Evolutionary conservation across 2,329 filamentous ascomycete species (phyloP).

Genomic region (Fusarium albidum): DNA sequence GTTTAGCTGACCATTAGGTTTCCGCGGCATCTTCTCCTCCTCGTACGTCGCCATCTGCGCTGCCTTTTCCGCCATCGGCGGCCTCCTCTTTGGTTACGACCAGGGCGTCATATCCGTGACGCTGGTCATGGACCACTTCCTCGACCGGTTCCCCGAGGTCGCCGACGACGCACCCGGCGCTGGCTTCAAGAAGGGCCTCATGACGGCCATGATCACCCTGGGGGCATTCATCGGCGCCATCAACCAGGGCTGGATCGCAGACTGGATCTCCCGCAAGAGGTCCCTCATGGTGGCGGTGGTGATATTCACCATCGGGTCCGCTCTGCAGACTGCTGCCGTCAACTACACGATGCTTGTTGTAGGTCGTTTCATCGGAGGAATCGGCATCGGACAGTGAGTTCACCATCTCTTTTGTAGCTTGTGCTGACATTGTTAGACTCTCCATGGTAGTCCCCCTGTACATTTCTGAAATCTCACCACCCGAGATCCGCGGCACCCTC

Average conservation of each 20-base stretch:
- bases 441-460: constrained; percentile 50
- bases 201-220: constrained; percentile 58
- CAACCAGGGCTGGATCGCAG: constrained; percentile 49
- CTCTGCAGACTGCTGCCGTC: constrained; percentile 52
- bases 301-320: constrained; percentile 51
- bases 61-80: constrained; percentile 49
- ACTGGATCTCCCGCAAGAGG: constrained; percentile 43
- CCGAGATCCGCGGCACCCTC: constrained; percentile 56
- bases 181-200: constrained; percentile 52
- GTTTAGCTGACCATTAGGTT: no score
- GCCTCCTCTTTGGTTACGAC: constrained; percentile 44
- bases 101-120: constrained; percentile 49
- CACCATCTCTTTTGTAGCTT: no score
- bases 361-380: constrained; percentile 52
- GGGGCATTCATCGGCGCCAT: constrained; percentile 58
- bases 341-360: constrained; percentile 52
- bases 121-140: constrained; percentile 54
- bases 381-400: constrained; percentile 56
- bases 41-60: no score
- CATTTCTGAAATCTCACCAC: constrained; percentile 57
- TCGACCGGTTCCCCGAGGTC: constrained; percentile 46
- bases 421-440: constrained; percentile 12
- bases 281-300: constrained; percentile 46
- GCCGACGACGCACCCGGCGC: no score
- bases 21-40: no score